These are phyloP conservation scores for Craspedostauros australis DNA, from an alignment of 108 stramenopile genomes.

Conservation along the genomic window DNA sequence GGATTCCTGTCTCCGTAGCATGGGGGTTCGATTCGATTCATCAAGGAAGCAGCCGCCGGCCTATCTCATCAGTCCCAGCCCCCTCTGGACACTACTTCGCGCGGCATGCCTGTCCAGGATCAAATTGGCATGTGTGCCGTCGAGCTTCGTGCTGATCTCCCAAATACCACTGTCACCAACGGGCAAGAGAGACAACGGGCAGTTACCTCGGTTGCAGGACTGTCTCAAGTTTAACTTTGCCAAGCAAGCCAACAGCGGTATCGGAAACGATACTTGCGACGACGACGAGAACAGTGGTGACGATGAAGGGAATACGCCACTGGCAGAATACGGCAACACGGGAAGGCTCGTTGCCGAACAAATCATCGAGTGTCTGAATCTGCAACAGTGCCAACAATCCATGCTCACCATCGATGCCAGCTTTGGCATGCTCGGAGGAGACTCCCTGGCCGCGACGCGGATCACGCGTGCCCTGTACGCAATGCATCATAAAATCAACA, in stretches of 20 bases:
- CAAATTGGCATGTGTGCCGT: conserved; percentile 57
- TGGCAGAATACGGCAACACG: conserved; percentile 36
- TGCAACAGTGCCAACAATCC: conserved; percentile 49
- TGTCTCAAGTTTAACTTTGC: too few species aligned
- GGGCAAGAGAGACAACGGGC: conserved; percentile 55
- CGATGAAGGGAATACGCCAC: conserved; percentile 3
- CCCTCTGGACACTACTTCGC: conserved; percentile 47
- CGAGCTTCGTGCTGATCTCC: conserved; percentile 53
- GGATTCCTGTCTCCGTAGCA: too few species aligned
- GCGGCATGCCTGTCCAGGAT: conserved; percentile 34
- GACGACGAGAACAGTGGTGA: background rate
- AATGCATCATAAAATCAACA: conserved; percentile 43
- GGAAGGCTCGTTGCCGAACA: conserved; percentile 48
- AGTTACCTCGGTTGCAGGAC: conserved; percentile 39
- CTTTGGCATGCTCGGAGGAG: conserved; percentile 78
- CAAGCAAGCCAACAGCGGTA: too few species aligned
- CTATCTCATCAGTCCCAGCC: conserved; percentile 40
- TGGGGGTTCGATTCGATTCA: too few species aligned
- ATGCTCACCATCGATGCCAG: conserved; percentile 49
- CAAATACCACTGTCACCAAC: conserved; percentile 70
- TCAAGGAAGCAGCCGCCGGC: conserved; percentile 51
- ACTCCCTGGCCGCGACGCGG: conserved; percentile 75
- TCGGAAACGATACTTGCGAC: conserved; percentile 4
- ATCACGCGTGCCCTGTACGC: conserved; percentile 70
- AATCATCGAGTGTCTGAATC: conserved; percentile 62